phyloP scores from a whole-genome alignment of 2,329 filamentous ascomycete species.

The Apiospora phragmitis region DNA sequence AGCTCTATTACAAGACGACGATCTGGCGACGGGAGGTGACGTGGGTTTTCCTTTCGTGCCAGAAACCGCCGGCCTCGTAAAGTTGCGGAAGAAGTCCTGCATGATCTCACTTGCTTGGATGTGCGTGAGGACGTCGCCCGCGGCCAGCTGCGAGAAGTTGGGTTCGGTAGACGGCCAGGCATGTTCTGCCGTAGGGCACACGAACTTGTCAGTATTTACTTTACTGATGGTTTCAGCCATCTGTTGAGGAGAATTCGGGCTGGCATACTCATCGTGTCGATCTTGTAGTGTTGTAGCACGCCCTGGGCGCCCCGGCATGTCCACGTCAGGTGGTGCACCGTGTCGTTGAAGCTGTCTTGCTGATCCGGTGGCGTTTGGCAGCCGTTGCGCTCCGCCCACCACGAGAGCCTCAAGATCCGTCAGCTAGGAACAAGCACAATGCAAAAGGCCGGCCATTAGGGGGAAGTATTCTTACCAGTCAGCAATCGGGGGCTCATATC shows the following conservation, averaged over 20 bases:
- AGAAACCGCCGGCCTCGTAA: conserved; percentile 24
- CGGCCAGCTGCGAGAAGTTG: conserved; percentile 44
- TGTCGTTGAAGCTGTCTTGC: conserved; percentile 35
- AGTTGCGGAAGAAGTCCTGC: conserved; percentile 44
- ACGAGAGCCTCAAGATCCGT: conserved; percentile 24
- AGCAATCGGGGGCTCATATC: conserved; percentile 39
- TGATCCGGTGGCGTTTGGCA: conserved; percentile 34
- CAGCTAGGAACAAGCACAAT: background rate
- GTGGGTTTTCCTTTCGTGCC: background rate
- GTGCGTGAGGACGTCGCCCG: conserved; percentile 39
- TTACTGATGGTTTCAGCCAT: background rate
- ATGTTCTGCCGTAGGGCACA: conserved; percentile 33
- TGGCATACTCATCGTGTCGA: conserved; percentile 40
- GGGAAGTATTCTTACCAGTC: conserved; percentile 30
- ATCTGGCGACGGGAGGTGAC: background rate
- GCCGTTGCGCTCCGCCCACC: conserved; percentile 42
- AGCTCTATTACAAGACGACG: background rate
- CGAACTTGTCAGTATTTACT: background rate
- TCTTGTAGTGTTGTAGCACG: conserved; percentile 44
- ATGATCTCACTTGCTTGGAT: conserved; percentile 45
- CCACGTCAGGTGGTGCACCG: conserved; percentile 46
- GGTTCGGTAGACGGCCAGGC: conserved; percentile 46
- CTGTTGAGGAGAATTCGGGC: background rate
- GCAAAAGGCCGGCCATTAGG: too few species aligned
- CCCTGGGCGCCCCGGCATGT: conserved; percentile 37